Evolutionary conservation across 163 green algal genomes (phyloP), one percentile per base, ranked within the genome.

Genomic region (Chlamydomonas reinhardtii): DNA sequence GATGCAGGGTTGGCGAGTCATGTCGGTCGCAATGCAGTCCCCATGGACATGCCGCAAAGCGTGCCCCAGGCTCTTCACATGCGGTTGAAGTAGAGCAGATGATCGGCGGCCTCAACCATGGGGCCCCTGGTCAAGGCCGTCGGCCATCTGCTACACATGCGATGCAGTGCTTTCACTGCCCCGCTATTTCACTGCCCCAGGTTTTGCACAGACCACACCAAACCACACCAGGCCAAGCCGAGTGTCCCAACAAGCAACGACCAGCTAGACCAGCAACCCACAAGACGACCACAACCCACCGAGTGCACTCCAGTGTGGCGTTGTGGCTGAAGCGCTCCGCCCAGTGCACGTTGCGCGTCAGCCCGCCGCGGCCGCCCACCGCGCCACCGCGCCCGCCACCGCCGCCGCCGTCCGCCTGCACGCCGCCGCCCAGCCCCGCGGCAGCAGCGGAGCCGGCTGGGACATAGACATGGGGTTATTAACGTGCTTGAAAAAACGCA

Each of bases 301-400:
- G 32, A 31, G 90, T 93, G 88, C 99, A 99, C 93, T 99, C 97
- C 52, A 98, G 90, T n/a, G 92, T 90, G 19, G 82, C 92, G 43
- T 93, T 37, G 32, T 94, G 89, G 72, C 48, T 65, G 74, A 89
- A 89, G 4, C 76, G 52, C 24, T 90, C 61, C 74, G 91, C 56
- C 94, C 94, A 96, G 82, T 95, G 89, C 4, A 90, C 68, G 84
- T 98, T 98, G 93, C 92, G 96, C 80, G 85, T 56, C 61, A 87
- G 70, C 59, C 86, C 77, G 39, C 39, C 39, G 62, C 35, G 27
- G 39, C 12, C 78, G 86, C 78, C 78, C 39, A 48, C 39, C 39
- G 39, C 39, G 39, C 39, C 69, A n/a, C 69, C 69, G n/a, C 34
- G 25, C 11, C 69, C 31, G 69, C 69, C 69, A 14, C n/a, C 69